Conservation (phyloP, 2,329 filamentous ascomycete species). For the Fonsecaea monophora region DNA sequence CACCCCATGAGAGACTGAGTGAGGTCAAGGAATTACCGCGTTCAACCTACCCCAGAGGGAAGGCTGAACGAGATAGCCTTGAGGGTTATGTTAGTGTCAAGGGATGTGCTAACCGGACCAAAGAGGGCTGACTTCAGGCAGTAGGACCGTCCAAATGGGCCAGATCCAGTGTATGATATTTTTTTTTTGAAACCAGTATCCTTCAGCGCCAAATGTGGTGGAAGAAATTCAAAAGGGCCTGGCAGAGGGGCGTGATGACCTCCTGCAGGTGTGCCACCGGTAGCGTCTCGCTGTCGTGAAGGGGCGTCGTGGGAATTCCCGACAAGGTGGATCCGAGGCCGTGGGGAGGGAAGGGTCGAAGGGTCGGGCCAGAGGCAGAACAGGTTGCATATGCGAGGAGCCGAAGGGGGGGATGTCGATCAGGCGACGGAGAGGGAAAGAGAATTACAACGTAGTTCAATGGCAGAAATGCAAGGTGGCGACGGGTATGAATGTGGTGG, state of each 20-base stretch:
- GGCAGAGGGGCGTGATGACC: slow-evolving; percentile 26
- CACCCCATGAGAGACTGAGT: slow-evolving; percentile 40
- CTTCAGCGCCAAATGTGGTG: slow-evolving; percentile 21
- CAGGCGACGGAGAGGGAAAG: neutral
- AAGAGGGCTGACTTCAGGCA: slow-evolving; percentile 34
- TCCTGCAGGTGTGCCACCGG: slow-evolving; percentile 20
- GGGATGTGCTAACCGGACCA: slow-evolving; percentile 38
- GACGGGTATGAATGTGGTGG: neutral
- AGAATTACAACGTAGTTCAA: slow-evolving; percentile 52
- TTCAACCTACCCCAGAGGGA: slow-evolving; percentile 36
- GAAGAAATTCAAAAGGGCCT: slow-evolving; percentile 12
- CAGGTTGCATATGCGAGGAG: slow-evolving; percentile 25
- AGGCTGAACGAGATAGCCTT: slow-evolving; percentile 41
- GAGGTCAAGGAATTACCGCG: slow-evolving; percentile 40
- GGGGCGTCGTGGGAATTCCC: slow-evolving; percentile 26
- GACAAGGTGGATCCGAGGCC: slow-evolving; percentile 36
- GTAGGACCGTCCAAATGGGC: slow-evolving; percentile 30
- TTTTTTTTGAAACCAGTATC: slow-evolving; percentile 8
- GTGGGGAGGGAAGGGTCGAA: slow-evolving; percentile 29
- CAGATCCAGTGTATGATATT: slow-evolving; percentile 28
- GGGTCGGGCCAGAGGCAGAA: slow-evolving; percentile 34
- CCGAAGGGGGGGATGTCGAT: slow-evolving; percentile 20
- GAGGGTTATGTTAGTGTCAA: slow-evolving; percentile 38
- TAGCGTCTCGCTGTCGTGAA: slow-evolving; percentile 10
- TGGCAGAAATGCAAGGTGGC: neutral